Conservation (phyloP, 1,284 basidiomycete genomes). For the Ceratobasidium sp. region DNA sequence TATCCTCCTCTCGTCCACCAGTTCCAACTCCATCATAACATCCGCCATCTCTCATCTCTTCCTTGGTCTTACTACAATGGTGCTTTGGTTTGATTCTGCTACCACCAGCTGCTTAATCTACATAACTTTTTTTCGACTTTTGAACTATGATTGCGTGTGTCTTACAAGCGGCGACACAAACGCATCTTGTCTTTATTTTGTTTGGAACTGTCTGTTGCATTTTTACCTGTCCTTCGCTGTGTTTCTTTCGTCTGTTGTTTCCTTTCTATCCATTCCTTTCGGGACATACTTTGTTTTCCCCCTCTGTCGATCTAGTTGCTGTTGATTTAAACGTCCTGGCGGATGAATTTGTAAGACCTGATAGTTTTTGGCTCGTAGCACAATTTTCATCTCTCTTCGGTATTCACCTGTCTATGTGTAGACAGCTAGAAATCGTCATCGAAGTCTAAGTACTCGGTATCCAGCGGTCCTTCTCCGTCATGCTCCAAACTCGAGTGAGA, state of each 20-base stretch:
- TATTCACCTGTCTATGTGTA: background rate
- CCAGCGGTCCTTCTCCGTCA: slow-evolving; percentile 9
- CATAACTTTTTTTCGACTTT: slow-evolving; percentile 6
- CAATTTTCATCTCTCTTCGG: slow-evolving; percentile 11
- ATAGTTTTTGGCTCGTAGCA: slow-evolving; percentile 42
- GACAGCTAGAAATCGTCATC: slow-evolving; percentile 13
- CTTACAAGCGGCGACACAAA: slow-evolving; percentile 22
- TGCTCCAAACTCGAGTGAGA: background rate
- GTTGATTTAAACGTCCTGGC: slow-evolving; percentile 35
- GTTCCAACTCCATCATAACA: background rate
- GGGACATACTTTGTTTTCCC: slow-evolving; percentile 5
- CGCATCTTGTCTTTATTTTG: slow-evolving; percentile 1
- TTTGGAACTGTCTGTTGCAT: slow-evolving; percentile 34
- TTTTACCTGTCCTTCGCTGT: slow-evolving; percentile 14
- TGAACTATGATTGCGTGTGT: slow-evolving; percentile 8
- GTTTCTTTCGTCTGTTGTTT: slow-evolving; percentile 2
- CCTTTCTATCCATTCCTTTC: slow-evolving; percentile 39
- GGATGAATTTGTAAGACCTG: slow-evolving; percentile 44
- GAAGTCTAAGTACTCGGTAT: slow-evolving; percentile 16
- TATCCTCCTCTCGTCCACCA: slow-evolving; percentile 3
- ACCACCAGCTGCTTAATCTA: slow-evolving; percentile 26
- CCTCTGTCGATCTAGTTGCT: slow-evolving; percentile 34
- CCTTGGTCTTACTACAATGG: slow-evolving; percentile 30
- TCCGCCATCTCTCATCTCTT: background rate
- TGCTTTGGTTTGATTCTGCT: slow-evolving; percentile 30